Percentiles rank a stretch among this genome's conserved stretches.
Conservation (phyloP, 371 early-diverging fungal species). For the Encephalitozoon cuniculi region DNA sequence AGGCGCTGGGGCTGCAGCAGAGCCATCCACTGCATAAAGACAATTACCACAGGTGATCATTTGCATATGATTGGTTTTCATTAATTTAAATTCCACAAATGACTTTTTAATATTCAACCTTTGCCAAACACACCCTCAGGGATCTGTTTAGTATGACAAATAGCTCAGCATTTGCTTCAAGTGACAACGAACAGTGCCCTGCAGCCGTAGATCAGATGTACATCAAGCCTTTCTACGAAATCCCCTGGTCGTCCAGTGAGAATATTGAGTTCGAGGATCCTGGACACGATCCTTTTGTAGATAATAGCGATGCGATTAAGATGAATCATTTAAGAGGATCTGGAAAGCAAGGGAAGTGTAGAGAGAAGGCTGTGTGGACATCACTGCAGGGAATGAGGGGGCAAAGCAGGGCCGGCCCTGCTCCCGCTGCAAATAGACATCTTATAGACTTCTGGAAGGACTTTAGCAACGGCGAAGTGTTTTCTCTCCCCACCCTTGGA, state of each 20-base stretch:
- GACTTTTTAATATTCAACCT: not conserved
- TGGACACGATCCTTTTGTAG: not conserved
- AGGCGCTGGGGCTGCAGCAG: not conserved
- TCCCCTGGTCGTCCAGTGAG: not conserved
- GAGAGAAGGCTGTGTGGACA: not conserved
- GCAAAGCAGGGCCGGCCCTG: not conserved
- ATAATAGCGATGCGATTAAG: not conserved
- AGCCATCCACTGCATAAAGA: not conserved
- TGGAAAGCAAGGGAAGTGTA: not conserved
- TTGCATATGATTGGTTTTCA: not conserved
- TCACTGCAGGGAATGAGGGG: not conserved
- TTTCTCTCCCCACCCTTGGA: constrained; percentile 53
- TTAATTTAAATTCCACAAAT: constrained; percentile 1
- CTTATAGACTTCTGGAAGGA: constrained; percentile 25
- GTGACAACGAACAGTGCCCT: not conserved
- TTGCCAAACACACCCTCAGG: constrained; percentile 2
- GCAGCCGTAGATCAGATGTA: not conserved
- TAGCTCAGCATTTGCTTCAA: not conserved
- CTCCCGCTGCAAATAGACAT: not conserved
- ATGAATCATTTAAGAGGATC: not conserved
- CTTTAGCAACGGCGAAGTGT: constrained; percentile 27
- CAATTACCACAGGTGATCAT: not conserved
- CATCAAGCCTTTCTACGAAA: not conserved
- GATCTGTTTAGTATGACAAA: not conserved
- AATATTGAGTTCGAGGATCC: not conserved